Evolutionary conservation across 2,329 filamentous ascomycete species (phyloP), one percentile per base, ranked within the genome.

Genomic region (Davidsoniella eucalypti): DNA sequence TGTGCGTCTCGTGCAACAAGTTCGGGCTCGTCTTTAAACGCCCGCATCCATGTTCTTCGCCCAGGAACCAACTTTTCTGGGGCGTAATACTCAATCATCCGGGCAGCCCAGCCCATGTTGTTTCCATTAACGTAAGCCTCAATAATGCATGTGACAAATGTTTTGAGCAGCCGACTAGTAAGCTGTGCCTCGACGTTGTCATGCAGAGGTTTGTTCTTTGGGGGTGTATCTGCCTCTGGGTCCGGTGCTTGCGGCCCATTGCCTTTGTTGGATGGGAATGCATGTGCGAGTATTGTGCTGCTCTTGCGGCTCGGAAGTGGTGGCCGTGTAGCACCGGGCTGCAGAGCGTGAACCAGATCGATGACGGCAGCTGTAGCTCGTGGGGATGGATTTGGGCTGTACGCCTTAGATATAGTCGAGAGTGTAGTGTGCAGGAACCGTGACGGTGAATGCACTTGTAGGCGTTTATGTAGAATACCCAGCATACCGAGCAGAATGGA

Each of bases 341-440:
- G 78, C 3, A 90, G 68, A 3, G 76, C 79, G 56, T 82, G 81
- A 39, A 85, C 69, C 29, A 87, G 75, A 54, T 82, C 78, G 56
- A 87, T 76, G 17, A 86, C 74, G 1, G 79, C 75, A 1, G 80
- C 73, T 0, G 84, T 82, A 9, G 52, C 47, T 16, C 48, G 43
- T 60, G 81, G 79, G 58, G 82, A 80, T 54, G 80, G 75, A 7
- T 70, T 76, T 55, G 67, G 76, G 60, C 69, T 70, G 62, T 84
- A 88, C 42, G 76, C 76, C 50, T 73, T 69, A 50, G 82, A 71
- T 44, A 88, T 76, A 23, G 83, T 81, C 55, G 83, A 78, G 14
- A 92, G 68, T n/a, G 82, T 83, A 0, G 80, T 79, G 47, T 82
- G 84, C 17, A 92, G 70, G 63, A 90, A 92, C 33, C 83, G 75